Evolutionary conservation across 306 rosid genomes (phyloP).

Genomic region (Hippophae gyantsensis): DNA sequence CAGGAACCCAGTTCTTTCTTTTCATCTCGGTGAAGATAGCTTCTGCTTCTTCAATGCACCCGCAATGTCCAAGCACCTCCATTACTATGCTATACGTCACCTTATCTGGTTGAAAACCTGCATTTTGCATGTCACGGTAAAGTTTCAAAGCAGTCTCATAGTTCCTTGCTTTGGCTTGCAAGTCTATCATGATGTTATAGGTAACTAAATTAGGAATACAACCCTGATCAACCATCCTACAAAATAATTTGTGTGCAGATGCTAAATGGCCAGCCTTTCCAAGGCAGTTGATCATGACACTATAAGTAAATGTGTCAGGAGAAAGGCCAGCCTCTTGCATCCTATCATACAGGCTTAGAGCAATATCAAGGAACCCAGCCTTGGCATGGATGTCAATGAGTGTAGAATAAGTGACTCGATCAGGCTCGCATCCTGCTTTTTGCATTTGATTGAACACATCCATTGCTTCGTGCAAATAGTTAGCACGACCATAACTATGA

Average conservation of each 20-base stretch:
- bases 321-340: conserved; percentile 87
- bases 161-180: conserved; percentile 96
- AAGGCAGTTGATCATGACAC: conserved; percentile 90
- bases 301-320: conserved; percentile 92
- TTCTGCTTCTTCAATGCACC: conserved; percentile 81
- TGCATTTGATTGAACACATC: conserved; percentile 76
- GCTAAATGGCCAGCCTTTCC: conserved; percentile 88
- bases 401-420: conserved; percentile 91
- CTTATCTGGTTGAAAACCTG: conserved; percentile 81
- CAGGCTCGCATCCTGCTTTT: conserved; percentile 64
- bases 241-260: conserved; percentile 69
- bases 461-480: conserved; percentile 75
- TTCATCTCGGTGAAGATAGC: conserved; percentile 68
- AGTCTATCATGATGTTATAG: conserved; percentile 84
- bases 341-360: conserved; percentile 69
- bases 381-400: conserved; percentile 96
- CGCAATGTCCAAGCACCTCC: conserved; percentile 98
- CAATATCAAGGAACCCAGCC: conserved; percentile 79
- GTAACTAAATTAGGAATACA: conserved; percentile 90
- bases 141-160: conserved; percentile 65
- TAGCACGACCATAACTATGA: conserved; percentile 90
- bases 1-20: conserved; percentile 70
- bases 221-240: conserved; percentile 75
- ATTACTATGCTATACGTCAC: conserved; percentile 89
- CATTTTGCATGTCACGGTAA: conserved; percentile 73